Base-by-base conservation (phyloP, 768 basidiomycete species). In the Termitomyces sp. region DNA sequence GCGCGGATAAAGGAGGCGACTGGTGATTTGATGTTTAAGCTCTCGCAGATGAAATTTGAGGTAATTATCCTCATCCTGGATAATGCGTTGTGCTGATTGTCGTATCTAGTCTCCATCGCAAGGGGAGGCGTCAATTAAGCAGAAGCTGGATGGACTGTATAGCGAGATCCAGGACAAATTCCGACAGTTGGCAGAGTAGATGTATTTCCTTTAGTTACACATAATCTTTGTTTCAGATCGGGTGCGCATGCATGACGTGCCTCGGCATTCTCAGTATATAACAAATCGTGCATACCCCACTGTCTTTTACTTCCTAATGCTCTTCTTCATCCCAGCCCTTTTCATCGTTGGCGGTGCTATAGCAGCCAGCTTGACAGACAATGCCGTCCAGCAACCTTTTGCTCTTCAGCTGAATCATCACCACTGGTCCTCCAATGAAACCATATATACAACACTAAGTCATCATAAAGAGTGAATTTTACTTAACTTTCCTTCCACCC, bases 11-110 rank as follows among this genome's bases (percentile, higher is more conserved):
- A 90, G 68, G 95, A 98, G 62, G 78, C 86, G 14, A 83, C 92
- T 4, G 75, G 81, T 52, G 97, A 99, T 66, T 73, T 97, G 60
- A 90, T 94, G 83, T 98, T 88, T 79, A 93, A 94, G 72, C 84
- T 99, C n/a, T 96, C 94, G 47, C 95, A 98, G 73, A 95, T 96
- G 94, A 98, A 98, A 72, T 98, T 97, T 68, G 94, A 97, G 86
- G 94, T 93, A 65, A 50, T 84, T 63, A 28, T 50, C 47, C 4
- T 48, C 13, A 1, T 45, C 24, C 28, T 54, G 18, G 38, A 50
- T 48, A 36, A 13, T 43, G 63, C 13, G 32, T 28, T 5, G 26
- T 49, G 47, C 48, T 58, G 54, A 55, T 33, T 33, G 32, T 65
- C 36, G 44, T 20, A 56, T 54, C 20, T 66, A 95, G 91, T 90